Conservation (phyloP, 768 basidiomycete species). For the Hemileccinum rubropunctum region DNA sequence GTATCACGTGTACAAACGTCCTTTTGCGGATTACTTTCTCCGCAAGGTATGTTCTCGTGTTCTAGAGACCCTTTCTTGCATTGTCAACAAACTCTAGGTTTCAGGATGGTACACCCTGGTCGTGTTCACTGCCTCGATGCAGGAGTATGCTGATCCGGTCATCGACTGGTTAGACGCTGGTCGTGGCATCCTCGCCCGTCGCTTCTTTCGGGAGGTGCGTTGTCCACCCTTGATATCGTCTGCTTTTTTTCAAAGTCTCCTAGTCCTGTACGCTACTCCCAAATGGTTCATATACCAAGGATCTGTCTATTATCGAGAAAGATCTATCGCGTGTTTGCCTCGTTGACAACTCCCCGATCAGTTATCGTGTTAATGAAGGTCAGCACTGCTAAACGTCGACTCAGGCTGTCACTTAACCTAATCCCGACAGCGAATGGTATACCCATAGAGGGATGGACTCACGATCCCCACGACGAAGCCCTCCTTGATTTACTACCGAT, state of each 20-base stretch:
- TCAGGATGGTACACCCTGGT: conserved; percentile 98
- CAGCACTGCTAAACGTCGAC: conserved; percentile 20
- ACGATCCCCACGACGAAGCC: conserved; percentile 95
- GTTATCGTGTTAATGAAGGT: conserved; percentile 94
- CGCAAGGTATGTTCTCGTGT: conserved; percentile 60
- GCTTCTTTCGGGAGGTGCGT: conserved; percentile 89
- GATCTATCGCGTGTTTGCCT: conserved; percentile 94
- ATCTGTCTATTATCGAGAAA: conserved; percentile 80
- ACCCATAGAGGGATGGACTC: conserved; percentile 99
- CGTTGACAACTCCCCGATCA: conserved; percentile 93
- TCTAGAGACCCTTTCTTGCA: background rate
- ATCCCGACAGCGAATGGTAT: conserved; percentile 82
- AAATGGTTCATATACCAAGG: conserved; percentile 94
- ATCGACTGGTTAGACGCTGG: conserved; percentile 99
- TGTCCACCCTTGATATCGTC: background rate
- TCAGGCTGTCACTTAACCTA: conserved; percentile 1
- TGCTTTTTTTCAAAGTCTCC: background rate
- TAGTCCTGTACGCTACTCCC: conserved; percentile 91
- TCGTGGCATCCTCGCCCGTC: conserved; percentile 82
- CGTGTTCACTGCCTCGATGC: conserved; percentile 98
- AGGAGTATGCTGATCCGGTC: conserved; percentile 98
- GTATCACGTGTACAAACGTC: conserved; percentile 98
- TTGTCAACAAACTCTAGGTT: conserved; percentile 54
- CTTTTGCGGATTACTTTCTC: conserved; percentile 94
- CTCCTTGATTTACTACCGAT: conserved; percentile 93